These are phyloP conservation scores for Rhynchosporium graminicola DNA, from an alignment of 2,329 filamentous ascomycete genomes.

Conservation along the genomic window DNA sequence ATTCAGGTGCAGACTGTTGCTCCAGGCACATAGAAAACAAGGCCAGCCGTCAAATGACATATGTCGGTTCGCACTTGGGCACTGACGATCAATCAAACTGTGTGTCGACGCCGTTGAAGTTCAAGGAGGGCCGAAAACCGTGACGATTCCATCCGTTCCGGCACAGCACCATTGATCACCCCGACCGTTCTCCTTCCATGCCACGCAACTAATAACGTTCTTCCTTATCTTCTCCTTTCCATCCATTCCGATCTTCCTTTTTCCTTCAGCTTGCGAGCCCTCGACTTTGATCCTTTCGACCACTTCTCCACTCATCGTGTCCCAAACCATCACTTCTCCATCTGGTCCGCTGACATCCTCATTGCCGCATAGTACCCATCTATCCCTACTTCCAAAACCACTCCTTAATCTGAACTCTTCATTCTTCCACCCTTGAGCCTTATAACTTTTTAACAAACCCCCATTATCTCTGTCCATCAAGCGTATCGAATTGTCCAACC, in stretches of 20 bases:
- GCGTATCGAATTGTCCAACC: slow-evolving; percentile 73
- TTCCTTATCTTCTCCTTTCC: slow-evolving; percentile 60
- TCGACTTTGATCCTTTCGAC: slow-evolving; percentile 59
- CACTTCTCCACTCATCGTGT: slow-evolving; percentile 72
- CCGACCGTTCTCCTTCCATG: slow-evolving; percentile 63
- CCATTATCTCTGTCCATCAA: slow-evolving; percentile 80
- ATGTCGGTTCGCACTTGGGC: not conserved
- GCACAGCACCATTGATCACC: slow-evolving; percentile 66
- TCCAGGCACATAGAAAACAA: not conserved
- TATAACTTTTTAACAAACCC: slow-evolving; percentile 71
- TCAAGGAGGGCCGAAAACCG: slow-evolving; percentile 54
- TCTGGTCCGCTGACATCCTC: slow-evolving; percentile 49
- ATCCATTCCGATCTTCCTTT: slow-evolving; percentile 57
- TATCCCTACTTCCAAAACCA: slow-evolving; percentile 72
- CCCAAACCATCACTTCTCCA: slow-evolving; percentile 69
- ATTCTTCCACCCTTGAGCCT: slow-evolving; percentile 50
- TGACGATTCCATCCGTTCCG: slow-evolving; percentile 65
- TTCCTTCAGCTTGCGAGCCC: slow-evolving; percentile 39
- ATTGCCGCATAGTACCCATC: slow-evolving; percentile 77
- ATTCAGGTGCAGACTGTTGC: not conserved
- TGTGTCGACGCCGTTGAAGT: not conserved
- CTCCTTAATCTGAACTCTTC: slow-evolving; percentile 36
- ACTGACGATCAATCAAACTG: too few species aligned
- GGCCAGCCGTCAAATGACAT: not conserved
- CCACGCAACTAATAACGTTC: slow-evolving; percentile 62